Evolutionary conservation across 1,139 yeast species (phyloP), one percentile per base, ranked within the genome.

Genomic region (Suhomyces anneliseae): DNA sequence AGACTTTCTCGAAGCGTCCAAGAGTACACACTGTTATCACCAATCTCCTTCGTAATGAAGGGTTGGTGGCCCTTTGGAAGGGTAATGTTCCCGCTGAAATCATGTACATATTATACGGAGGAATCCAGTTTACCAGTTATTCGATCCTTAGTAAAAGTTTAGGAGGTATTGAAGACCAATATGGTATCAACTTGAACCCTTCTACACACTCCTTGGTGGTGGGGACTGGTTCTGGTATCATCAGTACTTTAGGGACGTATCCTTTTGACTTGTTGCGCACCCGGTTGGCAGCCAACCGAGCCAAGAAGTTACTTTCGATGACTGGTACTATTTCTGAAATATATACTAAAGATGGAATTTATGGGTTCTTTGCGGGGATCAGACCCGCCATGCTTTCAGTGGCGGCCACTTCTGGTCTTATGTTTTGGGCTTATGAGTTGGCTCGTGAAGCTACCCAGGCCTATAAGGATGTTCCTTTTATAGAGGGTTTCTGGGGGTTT

Each of bases 81-180:
- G 99, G 99, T 0, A 93, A 93, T 62, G 79, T 89, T 0, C 96
- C 99, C 0, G 99, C 98, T 0, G 92, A 90, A 55, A 66, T 83
- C 38, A 79, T 93, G 82, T 93, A 93, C 60, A 74, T 93, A 14
- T 55, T 87, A 24, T 93, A 93, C 58, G 97, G 98, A 10, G 90
- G 89, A 1, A 71, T 82, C 1, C 98, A 93, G 63, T 93, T 93
- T 66, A 74, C 93, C 1, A 70, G 90, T 1, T 90, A 86, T 61
- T 73, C 89, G 1, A 62, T 74, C 1, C 65, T 83, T 37, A 86
- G 84, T 61, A 66, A 64, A 7, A 46, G 65, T 32, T 60, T 85
- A 27, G 57, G 68, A 1, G 56, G 60, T 0, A 15, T 68, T 0
- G 75, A 78, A 42, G 48, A 55, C 0, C 47, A 51, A 4, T 46